phyloP scores from a whole-genome alignment of 2,329 filamentous ascomycete species.

The Trichoderma atroviride region DNA sequence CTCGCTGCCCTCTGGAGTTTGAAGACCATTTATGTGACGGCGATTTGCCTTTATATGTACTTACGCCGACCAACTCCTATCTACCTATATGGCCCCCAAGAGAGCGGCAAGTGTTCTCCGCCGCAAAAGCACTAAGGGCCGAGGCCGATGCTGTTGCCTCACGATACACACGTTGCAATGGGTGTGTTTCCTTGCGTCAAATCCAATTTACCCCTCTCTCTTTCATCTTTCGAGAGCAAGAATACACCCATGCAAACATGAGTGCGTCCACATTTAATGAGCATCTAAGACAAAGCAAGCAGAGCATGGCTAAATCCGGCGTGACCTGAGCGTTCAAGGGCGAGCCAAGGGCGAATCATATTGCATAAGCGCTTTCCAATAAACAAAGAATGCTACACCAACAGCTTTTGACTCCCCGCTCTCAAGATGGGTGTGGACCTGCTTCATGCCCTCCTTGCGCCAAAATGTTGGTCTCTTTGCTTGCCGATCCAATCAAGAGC shows the following conservation, averaged over 20 bases:
- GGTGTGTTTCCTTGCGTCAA: conserved; percentile 16
- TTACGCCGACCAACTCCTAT: background rate
- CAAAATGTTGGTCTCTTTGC: background rate
- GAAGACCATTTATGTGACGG: background rate
- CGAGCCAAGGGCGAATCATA: background rate
- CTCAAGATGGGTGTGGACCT: conserved; percentile 4
- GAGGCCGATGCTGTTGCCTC: background rate
- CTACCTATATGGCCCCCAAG: background rate
- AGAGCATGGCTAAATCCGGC: background rate
- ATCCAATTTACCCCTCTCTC: background rate
- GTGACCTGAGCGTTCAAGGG: background rate
- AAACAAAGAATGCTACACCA: background rate
- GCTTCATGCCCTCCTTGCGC: background rate
- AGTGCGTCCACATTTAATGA: background rate
- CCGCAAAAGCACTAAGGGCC: background rate
- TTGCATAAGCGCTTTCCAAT: background rate
- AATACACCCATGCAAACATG: background rate
- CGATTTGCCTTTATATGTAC: background rate
- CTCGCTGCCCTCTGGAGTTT: background rate
- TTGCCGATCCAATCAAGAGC: conserved; percentile 16
- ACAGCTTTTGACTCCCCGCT: background rate
- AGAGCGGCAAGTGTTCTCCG: background rate
- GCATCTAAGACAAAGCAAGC: conserved; percentile 8
- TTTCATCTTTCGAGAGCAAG: background rate
- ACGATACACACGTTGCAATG: background rate